Conservation (phyloP, 2,329 filamentous ascomycete genomes). For the Fusarium caatingaense region DNA sequence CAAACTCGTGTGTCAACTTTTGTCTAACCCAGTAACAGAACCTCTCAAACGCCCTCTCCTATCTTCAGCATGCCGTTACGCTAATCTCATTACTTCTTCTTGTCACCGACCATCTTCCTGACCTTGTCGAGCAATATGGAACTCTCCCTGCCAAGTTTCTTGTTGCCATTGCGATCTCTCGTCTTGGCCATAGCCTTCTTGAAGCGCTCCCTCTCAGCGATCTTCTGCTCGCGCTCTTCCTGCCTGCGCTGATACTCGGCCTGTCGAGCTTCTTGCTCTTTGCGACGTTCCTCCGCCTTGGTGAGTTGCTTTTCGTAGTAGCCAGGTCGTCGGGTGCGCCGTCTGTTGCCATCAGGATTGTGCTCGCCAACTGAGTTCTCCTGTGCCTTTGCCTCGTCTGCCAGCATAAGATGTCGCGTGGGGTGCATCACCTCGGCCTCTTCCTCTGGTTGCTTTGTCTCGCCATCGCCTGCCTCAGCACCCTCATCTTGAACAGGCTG, state of each 20-base stretch:
- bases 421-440: slow-evolving; percentile 50
- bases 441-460: slow-evolving; percentile 29
- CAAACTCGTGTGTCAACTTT: slow-evolving; percentile 28
- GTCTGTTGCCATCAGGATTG: slow-evolving; percentile 49
- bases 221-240: slow-evolving; percentile 72
- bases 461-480: slow-evolving; percentile 33
- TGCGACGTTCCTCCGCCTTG: slow-evolving; percentile 57
- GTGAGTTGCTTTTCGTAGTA: slow-evolving; percentile 74
- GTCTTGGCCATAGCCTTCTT: slow-evolving; percentile 79
- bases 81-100: slow-evolving; percentile 38
- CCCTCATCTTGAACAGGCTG: slow-evolving; percentile 28
- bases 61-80: neutral
- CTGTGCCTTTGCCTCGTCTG: slow-evolving; percentile 53
- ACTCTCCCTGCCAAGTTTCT: slow-evolving; percentile 86
- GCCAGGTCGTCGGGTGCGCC: slow-evolving; percentile 58
- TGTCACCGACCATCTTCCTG: slow-evolving; percentile 71
- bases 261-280: slow-evolving; percentile 56
- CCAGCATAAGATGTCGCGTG: slow-evolving; percentile 55
- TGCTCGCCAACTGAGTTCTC: slow-evolving; percentile 38
- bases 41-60: slow-evolving; percentile 27
- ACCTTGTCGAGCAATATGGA: slow-evolving; percentile 81
- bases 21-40: slow-evolving; percentile 31
- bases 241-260: slow-evolving; percentile 60
- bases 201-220: slow-evolving; percentile 73
- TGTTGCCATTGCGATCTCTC: slow-evolving; percentile 77